phyloP scores from a whole-genome alignment of 2,329 filamentous ascomycete species.

The Clarireedia sp. region DNA sequence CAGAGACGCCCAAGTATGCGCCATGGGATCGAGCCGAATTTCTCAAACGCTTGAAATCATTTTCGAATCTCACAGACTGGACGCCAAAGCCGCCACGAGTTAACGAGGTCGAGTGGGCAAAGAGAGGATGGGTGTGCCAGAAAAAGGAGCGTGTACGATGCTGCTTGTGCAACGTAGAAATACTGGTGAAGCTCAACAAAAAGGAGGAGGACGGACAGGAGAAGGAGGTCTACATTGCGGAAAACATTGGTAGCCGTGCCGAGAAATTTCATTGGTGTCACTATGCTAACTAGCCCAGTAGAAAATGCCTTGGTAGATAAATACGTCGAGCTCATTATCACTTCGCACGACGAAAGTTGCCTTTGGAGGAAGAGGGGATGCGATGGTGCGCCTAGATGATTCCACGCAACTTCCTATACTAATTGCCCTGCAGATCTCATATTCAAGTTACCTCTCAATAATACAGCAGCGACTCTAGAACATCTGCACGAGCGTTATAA shows the following conservation, averaged over 20 bases:
- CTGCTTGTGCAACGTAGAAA: constrained; percentile 73
- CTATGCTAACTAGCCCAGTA: constrained; percentile 20
- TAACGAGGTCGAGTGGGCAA: constrained; percentile 90
- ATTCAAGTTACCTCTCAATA: constrained; percentile 55
- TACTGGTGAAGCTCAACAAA: constrained; percentile 70
- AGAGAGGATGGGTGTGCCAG: constrained; percentile 81
- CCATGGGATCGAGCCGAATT: constrained; percentile 81
- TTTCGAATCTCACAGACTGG: constrained; percentile 87
- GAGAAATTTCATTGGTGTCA: constrained; percentile 13
- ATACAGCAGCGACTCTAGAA: constrained; percentile 49
- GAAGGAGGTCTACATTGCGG: constrained; percentile 44
- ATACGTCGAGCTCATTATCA: constrained; percentile 65
- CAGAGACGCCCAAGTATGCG: constrained; percentile 60
- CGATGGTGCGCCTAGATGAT: constrained; percentile 52
- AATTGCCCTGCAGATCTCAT: constrained; percentile 41
- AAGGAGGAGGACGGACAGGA: constrained; percentile 51
- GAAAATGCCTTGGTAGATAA: constrained; percentile 65
- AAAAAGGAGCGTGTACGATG: constrained; percentile 79
- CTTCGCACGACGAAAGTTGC: constrained; percentile 72
- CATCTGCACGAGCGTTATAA: constrained; percentile 57
- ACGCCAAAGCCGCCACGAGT: constrained; percentile 82
- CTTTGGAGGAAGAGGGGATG: constrained; percentile 84
- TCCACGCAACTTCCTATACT: constrained; percentile 13
- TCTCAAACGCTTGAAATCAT: constrained; percentile 72
- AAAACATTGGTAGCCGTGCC: constrained; percentile 47